These are phyloP conservation scores for Dictyostelium intermedium DNA, from an alignment of 78 protist genomes.

Conservation along the genomic window DNA sequence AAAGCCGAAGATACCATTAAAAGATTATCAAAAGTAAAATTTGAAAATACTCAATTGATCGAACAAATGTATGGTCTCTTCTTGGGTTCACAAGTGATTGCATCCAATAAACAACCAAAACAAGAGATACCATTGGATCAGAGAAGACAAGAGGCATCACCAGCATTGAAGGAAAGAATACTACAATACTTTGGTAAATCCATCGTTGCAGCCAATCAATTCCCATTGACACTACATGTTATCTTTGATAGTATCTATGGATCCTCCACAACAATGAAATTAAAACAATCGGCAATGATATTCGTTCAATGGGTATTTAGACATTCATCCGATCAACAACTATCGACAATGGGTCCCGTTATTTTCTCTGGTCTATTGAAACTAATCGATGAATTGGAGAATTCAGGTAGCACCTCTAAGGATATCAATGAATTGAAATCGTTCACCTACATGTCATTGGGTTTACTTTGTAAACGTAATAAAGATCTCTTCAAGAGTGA, in stretches of 20 bases:
- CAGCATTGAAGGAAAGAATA: neutral
- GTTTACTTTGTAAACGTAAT: slow-evolving; percentile 34
- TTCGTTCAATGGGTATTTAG: slow-evolving; percentile 79
- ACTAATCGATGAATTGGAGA: slow-evolving; percentile 23
- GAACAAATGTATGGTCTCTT: neutral
- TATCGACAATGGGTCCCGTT: slow-evolving; percentile 11
- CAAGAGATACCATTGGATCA: neutral
- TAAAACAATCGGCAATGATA: slow-evolving; percentile 65
- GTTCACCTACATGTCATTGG: slow-evolving; percentile 33
- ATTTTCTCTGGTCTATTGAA: slow-evolving; percentile 49
- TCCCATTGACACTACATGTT: slow-evolving; percentile 61
- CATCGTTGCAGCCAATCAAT: slow-evolving; percentile 50
- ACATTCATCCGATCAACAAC: neutral
- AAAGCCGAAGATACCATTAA: slow-evolving; percentile 28
- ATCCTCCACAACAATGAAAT: neutral
- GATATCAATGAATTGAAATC: slow-evolving; percentile 54
- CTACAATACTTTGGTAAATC: slow-evolving; percentile 24
- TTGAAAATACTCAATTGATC: slow-evolving; percentile 4
- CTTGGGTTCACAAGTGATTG: neutral
- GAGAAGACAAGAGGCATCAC: slow-evolving; percentile 7
- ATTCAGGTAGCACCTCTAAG: neutral
- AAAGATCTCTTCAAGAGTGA: slow-evolving; percentile 21
- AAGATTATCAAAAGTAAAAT: slow-evolving; percentile 38
- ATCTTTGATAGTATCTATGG: slow-evolving; percentile 78
- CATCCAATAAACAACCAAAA: neutral